These are phyloP conservation scores for Thielaviopsis populi DNA, from an alignment of 2,329 filamentous ascomycete species.

Conservation along the genomic window DNA sequence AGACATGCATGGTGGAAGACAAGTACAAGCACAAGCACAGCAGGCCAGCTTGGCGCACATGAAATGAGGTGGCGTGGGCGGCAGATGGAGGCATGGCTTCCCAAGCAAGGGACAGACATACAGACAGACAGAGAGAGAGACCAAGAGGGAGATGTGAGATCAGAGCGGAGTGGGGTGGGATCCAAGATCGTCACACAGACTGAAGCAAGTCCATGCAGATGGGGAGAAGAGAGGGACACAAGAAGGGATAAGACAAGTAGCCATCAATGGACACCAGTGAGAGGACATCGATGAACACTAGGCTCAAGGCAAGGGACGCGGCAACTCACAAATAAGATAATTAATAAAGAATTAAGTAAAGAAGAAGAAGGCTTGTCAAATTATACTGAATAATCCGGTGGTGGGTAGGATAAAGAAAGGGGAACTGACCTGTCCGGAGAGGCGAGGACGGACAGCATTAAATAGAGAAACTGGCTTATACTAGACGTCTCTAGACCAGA, in stretches of 20 bases:
- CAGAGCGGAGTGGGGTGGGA: neutral
- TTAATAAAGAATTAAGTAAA: slow-evolving; percentile 9
- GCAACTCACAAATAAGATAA: neutral
- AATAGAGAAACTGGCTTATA: neutral
- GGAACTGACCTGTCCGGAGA: neutral
- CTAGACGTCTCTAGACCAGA: neutral
- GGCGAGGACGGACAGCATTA: slow-evolving; percentile 4
- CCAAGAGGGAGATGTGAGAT: neutral
- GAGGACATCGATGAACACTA: neutral
- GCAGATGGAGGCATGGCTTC: neutral
- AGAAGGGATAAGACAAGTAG: neutral
- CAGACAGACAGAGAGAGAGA: neutral
- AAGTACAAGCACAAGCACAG: neutral
- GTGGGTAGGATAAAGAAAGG: neutral
- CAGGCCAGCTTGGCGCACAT: neutral
- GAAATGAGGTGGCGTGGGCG: slow-evolving; percentile 1
- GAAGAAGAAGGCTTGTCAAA: slow-evolving; percentile 9
- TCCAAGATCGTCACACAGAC: neutral
- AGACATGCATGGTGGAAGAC: neutral
- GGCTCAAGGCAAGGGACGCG: neutral
- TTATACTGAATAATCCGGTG: neutral
- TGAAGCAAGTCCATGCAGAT: neutral
- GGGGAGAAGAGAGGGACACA: neutral
- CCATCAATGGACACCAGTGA: neutral
- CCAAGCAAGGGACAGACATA: neutral